Evolutionary conservation across 106 monocot genomes (phyloP), one percentile per base, ranked within the genome.

Genomic region (Triglochin maritima): DNA sequence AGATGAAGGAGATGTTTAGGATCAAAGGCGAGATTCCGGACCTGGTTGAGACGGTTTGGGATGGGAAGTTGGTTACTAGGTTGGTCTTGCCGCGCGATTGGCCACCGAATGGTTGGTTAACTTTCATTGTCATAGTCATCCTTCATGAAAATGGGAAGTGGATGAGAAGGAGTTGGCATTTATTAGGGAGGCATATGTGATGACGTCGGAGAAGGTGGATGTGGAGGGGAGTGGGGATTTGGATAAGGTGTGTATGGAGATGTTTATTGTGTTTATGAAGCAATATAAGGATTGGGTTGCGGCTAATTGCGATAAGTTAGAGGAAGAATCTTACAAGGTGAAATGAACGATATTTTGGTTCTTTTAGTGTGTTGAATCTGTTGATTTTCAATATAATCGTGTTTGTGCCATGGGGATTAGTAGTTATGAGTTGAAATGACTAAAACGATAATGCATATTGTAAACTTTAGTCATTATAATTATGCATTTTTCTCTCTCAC

Each of bases 301-400:
- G 8, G 95, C 90, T 0, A 95, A 95, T 51, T 50, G 75, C 10
- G 80, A 90, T 6, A 77, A 70, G 57, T 76, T 95, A 68, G 87
- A 95, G 65, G 79, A 87, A 76, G 95, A 95, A 73, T 85, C 95
- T 44, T 90, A 84, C 73, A 81, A 90, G 95, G 95, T 90, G 73
- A 46, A 56, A 13, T 52, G 47, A 4, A 3, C 12, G 8, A 63
- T 42, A 14, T 11, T 44, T 48, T 9, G 41, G 44, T 17, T 3
- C 29, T 57, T 29, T 13, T 49, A 14, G 12, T 29, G 29, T 29
- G 29, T 29, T 29, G 29, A 29, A 29, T n/a, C 29, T 29, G 1
- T 29, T 14, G 17, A 57, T 15, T 51, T 68, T 7, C 64, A 41
- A 16, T 50, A 13, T 14, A 58, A 9, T 5, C 29, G 29, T 29